These are phyloP conservation scores for Drechslerella dactyloides DNA, from an alignment of 2,329 filamentous ascomycete genomes.

Conservation along the genomic window DNA sequence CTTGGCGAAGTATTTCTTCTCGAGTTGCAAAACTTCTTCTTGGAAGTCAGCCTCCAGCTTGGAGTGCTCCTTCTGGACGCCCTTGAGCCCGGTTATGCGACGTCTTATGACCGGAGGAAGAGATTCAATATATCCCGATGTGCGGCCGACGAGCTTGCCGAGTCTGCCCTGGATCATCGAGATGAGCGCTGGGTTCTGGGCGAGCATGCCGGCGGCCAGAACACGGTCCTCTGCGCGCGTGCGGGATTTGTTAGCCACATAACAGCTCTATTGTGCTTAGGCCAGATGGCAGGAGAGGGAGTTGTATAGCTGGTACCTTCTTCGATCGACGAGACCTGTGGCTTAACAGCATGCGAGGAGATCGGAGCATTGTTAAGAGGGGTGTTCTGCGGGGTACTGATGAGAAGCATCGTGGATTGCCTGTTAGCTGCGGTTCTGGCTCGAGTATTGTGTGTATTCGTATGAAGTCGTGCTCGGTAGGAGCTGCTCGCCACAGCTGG, in stretches of 20 bases:
- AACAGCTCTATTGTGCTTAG: constrained; percentile 53
- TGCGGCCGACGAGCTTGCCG: constrained; percentile 87
- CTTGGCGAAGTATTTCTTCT: constrained; percentile 99
- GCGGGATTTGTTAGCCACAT: constrained; percentile 51
- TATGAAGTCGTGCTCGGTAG: constrained; percentile 39
- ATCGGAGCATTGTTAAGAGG: constrained; percentile 94
- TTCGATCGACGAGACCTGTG: constrained; percentile 90
- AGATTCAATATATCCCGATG: constrained; percentile 97
- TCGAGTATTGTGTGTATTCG: constrained; percentile 58
- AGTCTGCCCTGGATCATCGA: constrained; percentile 98
- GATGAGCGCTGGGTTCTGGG: constrained; percentile 90
- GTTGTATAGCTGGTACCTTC: constrained; percentile 75
- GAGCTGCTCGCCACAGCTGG: constrained; percentile 25
- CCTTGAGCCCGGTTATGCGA: constrained; percentile 93
- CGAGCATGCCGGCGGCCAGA: constrained; percentile 88
- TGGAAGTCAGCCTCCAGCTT: constrained; percentile 99
- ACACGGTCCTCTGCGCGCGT: constrained; percentile 67
- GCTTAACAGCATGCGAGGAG: constrained; percentile 95
- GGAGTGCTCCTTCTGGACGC: constrained; percentile 97
- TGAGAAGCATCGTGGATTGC: constrained; percentile 54
- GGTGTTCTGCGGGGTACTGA: constrained; percentile 96
- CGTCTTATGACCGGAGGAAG: constrained; percentile 86
- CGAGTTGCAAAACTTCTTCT: constrained; percentile 94
- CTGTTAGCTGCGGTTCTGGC: constrained; percentile 57
- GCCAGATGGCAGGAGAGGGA: constrained; percentile 6